These are phyloP conservation scores for Cladobotryum mycophilum DNA, from an alignment of 2,329 filamentous ascomycete genomes.

Conservation along the genomic window DNA sequence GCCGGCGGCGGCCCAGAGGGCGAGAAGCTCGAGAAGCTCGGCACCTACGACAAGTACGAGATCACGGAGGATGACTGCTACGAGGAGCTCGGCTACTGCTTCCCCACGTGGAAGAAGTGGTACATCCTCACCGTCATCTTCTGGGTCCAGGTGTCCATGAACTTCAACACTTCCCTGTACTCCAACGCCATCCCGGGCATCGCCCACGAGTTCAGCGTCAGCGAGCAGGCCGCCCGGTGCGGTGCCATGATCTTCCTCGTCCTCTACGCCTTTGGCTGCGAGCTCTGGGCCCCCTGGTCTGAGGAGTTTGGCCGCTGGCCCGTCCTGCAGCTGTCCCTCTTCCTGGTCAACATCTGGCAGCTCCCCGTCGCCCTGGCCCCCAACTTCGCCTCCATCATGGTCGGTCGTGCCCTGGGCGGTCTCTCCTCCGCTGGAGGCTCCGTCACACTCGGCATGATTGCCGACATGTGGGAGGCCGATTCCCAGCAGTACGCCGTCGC, in stretches of 20 bases:
- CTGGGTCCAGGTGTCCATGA: conserved; percentile 69
- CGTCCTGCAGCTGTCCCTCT: conserved; percentile 64
- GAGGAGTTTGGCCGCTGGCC: conserved; percentile 76
- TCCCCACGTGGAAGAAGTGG: conserved; percentile 61
- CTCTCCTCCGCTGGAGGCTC: conserved; percentile 66
- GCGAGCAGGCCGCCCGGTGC: conserved; percentile 59
- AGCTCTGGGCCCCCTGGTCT: conserved; percentile 82
- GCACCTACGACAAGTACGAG: conserved; percentile 36
- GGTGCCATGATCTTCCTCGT: conserved; percentile 76
- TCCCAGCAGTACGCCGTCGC: conserved; percentile 69
- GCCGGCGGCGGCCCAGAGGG: conserved; percentile 28
- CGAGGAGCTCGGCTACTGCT: conserved; percentile 58
- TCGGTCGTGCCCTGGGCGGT: conserved; percentile 64
- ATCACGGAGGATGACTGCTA: conserved; percentile 56
- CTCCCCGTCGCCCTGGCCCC: conserved; percentile 65
- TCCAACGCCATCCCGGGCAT: conserved; percentile 64
- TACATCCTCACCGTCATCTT: conserved; percentile 67
- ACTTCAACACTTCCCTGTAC: conserved; percentile 71
- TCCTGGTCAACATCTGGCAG: conserved; percentile 73
- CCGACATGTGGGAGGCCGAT: conserved; percentile 66
- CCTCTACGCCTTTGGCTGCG: conserved; percentile 77
- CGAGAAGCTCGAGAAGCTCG: conserved; percentile 28
- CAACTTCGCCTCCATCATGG: conserved; percentile 65
- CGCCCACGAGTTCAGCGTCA: conserved; percentile 60
- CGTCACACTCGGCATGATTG: conserved; percentile 69